Base-by-base conservation (phyloP, 108 stramenopile species). In the Fragilaria radians region DNA sequence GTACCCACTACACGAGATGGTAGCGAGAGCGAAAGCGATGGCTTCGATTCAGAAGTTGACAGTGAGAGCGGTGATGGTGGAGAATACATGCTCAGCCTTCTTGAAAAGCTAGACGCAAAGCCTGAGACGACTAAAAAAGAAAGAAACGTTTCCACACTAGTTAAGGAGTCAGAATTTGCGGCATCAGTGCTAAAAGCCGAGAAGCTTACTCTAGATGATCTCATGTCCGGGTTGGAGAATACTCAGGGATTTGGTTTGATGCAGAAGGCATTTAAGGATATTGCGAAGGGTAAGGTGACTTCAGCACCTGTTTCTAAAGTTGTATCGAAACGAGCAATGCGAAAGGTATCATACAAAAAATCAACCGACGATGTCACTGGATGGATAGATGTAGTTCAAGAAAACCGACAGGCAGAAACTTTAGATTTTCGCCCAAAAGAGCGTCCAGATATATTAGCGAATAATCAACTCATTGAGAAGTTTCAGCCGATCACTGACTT, bases 371-470 rank as follows among this genome's bases (percentile, higher is more conserved):
- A 96, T 25, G 74, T 97, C 25, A 59, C 73, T 5, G 64, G 70
- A 52, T 98, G 97, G 97, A 79, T 73, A 21, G 68, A 86, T 4
- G 73, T 77, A 0, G 85, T 98, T 21, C 82, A 94, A 52, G 72
- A 78, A 34, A 90, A 95, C 65, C 93, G 96, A 17, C 72, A 94
- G 59, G 96, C 95, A 0, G 93, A 94, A 60, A 82, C 94, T 23
- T 63, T 98, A 24, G 95, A 96, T 73, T 97, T 96, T 72, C 79
- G 89, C 42, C 83, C 81, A 33, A 85, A 89, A 22, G 80, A 76
- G 62, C 67, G 63, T 4, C 34, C 61, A 3, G 48, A 59, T 32
- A 36, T 63, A 9, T 50, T 85, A 1, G 87, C 80, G 11, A 67
- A 76, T 50, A 82, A 86, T 33, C 62, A 62, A 26, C 59, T 96